phyloP scores from a whole-genome alignment of 2,329 filamentous ascomycete species.

The Microdochium bolleyi region DNA sequence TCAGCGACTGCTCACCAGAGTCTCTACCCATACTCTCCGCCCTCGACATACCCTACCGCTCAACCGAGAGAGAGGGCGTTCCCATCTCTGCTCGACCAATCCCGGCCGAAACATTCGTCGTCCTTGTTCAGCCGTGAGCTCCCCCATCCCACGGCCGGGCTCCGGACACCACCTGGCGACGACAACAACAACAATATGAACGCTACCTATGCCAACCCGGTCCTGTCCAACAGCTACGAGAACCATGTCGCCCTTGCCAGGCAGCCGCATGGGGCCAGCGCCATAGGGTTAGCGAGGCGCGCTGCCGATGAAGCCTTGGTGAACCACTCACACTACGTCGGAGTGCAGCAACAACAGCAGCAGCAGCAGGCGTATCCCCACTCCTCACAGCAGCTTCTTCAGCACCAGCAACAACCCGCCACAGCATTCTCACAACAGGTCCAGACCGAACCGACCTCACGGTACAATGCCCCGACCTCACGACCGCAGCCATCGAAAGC shows the following conservation, averaged over 20 bases:
- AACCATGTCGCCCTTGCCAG: slow-evolving; percentile 31
- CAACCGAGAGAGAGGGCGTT: neutral
- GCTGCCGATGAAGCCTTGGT: slow-evolving; percentile 22
- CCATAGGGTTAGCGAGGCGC: slow-evolving; percentile 22
- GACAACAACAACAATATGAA: slow-evolving; percentile 42
- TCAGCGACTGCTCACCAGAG: neutral
- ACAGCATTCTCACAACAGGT: slow-evolving; percentile 3
- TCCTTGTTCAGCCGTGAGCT: neutral
- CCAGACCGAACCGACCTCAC: neutral
- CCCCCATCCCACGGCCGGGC: slow-evolving; percentile 23
- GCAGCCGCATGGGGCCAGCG: slow-evolving; percentile 25
- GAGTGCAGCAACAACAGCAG: slow-evolving; percentile 7
- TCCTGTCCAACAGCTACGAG: slow-evolving; percentile 36
- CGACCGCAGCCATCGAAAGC: slow-evolving; percentile 25
- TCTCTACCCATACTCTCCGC: neutral
- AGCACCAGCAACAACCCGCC: slow-evolving; percentile 12
- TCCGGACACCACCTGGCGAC: slow-evolving; percentile 43
- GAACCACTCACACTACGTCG: slow-evolving; percentile 9
- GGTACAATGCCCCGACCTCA: slow-evolving; percentile 11
- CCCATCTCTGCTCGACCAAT: neutral
- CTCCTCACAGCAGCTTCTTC: neutral
- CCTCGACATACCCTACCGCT: neutral
- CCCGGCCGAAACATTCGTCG: neutral
- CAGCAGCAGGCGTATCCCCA: neutral
- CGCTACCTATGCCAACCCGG: slow-evolving; percentile 38